Evolutionary conservation across 768 basidiomycete species (phyloP).

Genomic region (Suillus brevipes): DNA sequence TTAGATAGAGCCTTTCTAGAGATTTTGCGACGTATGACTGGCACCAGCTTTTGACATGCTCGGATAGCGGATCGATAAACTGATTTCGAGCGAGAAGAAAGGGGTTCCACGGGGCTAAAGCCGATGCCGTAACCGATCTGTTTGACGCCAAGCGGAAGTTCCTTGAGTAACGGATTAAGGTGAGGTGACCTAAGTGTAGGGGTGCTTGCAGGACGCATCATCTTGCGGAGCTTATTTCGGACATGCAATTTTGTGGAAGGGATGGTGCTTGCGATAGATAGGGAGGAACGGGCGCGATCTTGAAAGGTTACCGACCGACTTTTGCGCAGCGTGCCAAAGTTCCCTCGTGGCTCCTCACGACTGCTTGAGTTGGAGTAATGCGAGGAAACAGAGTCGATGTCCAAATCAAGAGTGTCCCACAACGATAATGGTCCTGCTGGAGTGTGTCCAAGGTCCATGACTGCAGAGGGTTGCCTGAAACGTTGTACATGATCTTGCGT

Average conservation of each 20-base stretch:
- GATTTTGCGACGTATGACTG: conserved; percentile 8
- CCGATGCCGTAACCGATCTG: conserved; percentile 46
- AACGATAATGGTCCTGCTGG: conserved; percentile 35
- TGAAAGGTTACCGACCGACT: conserved; percentile 15
- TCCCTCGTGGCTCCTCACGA: conserved; percentile 29
- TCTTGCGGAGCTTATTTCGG: conserved; percentile 42
- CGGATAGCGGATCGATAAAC: conserved; percentile 8
- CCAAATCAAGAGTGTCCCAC: conserved; percentile 46
- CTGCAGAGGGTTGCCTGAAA: conserved; percentile 7
- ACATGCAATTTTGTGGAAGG: conserved; percentile 33
- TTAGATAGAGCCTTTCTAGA: neutral
- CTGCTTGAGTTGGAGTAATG: conserved; percentile 14
- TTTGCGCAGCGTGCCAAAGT: conserved; percentile 26
- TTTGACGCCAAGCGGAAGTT: conserved; percentile 40
- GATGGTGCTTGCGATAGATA: conserved; percentile 36
- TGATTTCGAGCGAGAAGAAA: conserved; percentile 2
- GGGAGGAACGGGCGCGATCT: conserved; percentile 31
- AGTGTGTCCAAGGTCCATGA: conserved; percentile 16
- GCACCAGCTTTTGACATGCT: conserved; percentile 5
- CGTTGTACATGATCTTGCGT: neutral
- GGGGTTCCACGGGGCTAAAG: conserved; percentile 29
- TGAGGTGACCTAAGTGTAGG: conserved; percentile 19
- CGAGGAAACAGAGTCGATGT: conserved; percentile 27
- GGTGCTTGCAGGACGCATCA: conserved; percentile 35
- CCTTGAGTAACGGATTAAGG: conserved; percentile 18